phyloP scores from a whole-genome alignment of 352 stramenopile species.

The Phytophthora crassamura region DNA sequence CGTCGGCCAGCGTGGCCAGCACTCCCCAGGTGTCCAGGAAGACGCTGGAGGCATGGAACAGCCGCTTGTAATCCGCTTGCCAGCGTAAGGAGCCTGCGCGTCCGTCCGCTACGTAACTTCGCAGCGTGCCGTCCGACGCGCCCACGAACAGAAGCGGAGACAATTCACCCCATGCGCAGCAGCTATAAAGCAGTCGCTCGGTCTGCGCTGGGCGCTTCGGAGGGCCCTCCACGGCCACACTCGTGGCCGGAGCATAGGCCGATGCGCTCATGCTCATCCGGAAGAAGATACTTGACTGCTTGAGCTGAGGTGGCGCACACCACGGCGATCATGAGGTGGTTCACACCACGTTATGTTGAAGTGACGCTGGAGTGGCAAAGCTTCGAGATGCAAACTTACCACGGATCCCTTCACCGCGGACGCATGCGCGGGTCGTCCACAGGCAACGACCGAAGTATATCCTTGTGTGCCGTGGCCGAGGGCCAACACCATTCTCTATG shows the following conservation, averaged over 20 bases:
- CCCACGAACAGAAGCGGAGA: constrained; percentile 67
- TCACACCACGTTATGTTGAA: too few relatives aligned
- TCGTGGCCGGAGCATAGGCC: constrained; percentile 50
- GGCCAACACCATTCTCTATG: too few relatives aligned
- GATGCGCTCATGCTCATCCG: constrained; percentile 13
- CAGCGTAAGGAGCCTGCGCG: constrained; percentile 43
- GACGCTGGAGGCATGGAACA: constrained; percentile 58
- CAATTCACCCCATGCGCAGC: constrained; percentile 38
- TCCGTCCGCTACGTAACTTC: constrained; percentile 56
- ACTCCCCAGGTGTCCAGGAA: constrained; percentile 81
- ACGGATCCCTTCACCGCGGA: too few relatives aligned
- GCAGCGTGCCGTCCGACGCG: constrained; percentile 61
- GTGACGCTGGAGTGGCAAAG: too few relatives aligned
- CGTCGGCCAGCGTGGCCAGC: constrained; percentile 61
- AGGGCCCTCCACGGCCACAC: constrained; percentile 61
- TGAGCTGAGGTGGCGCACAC: too few relatives aligned
- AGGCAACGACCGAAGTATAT: too few relatives aligned
- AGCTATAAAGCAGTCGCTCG: constrained; percentile 54
- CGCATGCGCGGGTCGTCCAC: too few relatives aligned
- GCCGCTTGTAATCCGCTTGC: constrained; percentile 67
- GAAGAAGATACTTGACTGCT: too few relatives aligned
- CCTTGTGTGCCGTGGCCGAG: too few relatives aligned
- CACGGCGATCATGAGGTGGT: too few relatives aligned
- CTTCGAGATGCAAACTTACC: too few relatives aligned
- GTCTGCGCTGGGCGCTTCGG: constrained; percentile 65